Base-by-base conservation (phyloP, 805 yeast species). In the Saturnispora ahearnii region DNA sequence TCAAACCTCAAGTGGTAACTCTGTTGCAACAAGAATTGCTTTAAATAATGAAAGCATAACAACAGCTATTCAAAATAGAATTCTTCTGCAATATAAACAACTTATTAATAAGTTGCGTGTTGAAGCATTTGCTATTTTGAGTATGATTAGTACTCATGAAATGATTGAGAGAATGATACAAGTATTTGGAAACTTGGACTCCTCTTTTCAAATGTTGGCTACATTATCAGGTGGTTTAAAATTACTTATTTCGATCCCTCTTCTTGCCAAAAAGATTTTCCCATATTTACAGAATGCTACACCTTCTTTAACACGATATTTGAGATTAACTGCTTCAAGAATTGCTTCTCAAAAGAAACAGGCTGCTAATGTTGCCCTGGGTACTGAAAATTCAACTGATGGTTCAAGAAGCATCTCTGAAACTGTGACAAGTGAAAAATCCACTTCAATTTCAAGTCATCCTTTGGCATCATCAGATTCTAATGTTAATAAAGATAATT, bases 141-240 rank as follows among this genome's bases (percentile, higher is more conserved):
- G 57, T 43, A 50, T 64, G 46, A 44, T 62, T n/a, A 51, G 57
- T 21, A 48, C 62, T 13, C 46, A 42, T 10, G 44, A 48, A 31
- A 45, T 55, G 42, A 51, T 55, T n/a, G 48, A 51, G 11, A 52
- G 51, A 36, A 43, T 55, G 4, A 43, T 47, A 26, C 33, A 54
- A 7, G 36, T 56, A 7, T 57, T 62, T 28, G 52, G 55, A 22
- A 44, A 53, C 22, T 30, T 44, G n/a, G 55, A 53, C 24, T 28
- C 53, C 15, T 49, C 61, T 18, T 32, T 56, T 3, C 26, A 50
- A 4, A 51, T 56, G 32, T 33, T 61, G 12, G 49, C 55, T 5
- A 49, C 57, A 22, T 44, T 59, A 7, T 51, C 61, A 1, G 66
- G 65, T 36, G 65, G 63, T 6, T 46, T 65, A 0, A 51, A 55